These are phyloP conservation scores for Trametes cingulata DNA, from an alignment of 768 basidiomycete species.

Conservation along the genomic window DNA sequence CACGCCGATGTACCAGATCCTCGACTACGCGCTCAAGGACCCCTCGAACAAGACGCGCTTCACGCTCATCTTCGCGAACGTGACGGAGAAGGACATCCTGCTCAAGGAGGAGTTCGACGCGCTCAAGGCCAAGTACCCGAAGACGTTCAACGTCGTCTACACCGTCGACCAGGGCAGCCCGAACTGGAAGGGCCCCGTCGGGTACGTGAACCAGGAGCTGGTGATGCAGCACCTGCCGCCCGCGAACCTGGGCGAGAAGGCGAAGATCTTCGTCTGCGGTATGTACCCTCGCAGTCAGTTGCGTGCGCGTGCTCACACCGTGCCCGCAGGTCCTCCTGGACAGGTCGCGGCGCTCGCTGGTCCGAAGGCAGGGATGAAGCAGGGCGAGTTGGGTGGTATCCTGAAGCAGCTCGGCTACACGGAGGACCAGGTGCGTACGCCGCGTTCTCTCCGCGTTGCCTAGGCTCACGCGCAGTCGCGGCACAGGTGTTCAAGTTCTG, in stretches of 20 bases:
- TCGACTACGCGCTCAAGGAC: constrained; percentile 72
- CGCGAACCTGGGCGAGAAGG: constrained; percentile 66
- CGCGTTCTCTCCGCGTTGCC: too few species aligned
- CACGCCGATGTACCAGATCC: constrained; percentile 82
- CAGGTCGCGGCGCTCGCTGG: constrained; percentile 91
- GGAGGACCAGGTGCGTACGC: constrained; percentile 69
- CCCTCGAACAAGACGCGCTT: constrained; percentile 89
- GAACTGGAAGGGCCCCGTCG: constrained; percentile 68
- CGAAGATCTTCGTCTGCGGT: constrained; percentile 92
- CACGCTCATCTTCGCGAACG: constrained; percentile 89
- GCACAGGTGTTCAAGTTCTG: constrained; percentile 29
- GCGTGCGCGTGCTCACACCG: not conserved
- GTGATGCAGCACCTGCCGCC: constrained; percentile 74
- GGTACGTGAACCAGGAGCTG: constrained; percentile 73
- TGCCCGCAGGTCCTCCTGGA: constrained; percentile 67
- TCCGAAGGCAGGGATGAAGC: constrained; percentile 84
- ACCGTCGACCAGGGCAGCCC: constrained; percentile 76
- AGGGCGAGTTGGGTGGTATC: constrained; percentile 80
- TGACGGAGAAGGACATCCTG: constrained; percentile 88
- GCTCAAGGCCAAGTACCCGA: constrained; percentile 66
- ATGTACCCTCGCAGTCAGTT: constrained; percentile 28
- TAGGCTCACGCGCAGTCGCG: not conserved
- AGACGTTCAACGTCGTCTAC: constrained; percentile 81
- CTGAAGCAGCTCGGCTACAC: constrained; percentile 87
- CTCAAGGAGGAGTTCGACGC: constrained; percentile 76